Evolutionary conservation across 352 stramenopile genomes (phyloP).

Genomic region (Globisporangium spiculum): DNA sequence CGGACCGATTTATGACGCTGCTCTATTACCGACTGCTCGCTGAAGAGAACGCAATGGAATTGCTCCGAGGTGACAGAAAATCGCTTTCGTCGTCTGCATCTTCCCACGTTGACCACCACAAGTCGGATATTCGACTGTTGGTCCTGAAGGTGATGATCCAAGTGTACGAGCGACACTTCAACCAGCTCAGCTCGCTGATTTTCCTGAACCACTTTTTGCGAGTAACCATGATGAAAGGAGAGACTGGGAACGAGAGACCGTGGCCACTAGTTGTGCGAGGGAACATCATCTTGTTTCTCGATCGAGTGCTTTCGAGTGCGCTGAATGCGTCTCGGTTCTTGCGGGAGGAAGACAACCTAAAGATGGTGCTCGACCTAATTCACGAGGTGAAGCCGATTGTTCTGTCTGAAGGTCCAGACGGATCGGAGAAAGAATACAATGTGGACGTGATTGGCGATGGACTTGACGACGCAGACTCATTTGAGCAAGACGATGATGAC

Average conservation of each 20-base stretch:
- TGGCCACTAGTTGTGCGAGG: constrained; percentile 79
- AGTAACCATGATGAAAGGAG: constrained; percentile 70
- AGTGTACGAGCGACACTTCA: constrained; percentile 79
- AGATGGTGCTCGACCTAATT: constrained; percentile 74
- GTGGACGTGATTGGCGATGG: constrained; percentile 51
- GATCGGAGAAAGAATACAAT: constrained; percentile 71
- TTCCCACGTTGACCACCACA: constrained; percentile 33
- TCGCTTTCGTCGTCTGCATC: constrained; percentile 30
- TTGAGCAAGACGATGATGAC: constrained; percentile 58
- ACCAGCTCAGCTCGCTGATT: constrained; percentile 65
- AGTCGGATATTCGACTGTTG: constrained; percentile 73
- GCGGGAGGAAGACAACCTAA: constrained; percentile 65
- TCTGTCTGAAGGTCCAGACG: constrained; percentile 55
- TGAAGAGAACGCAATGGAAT: constrained; percentile 42
- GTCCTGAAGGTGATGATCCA: constrained; percentile 89
- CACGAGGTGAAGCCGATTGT: constrained; percentile 78
- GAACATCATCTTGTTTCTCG: constrained; percentile 82
- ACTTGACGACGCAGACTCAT: constrained; percentile 39
- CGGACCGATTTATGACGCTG: constrained; percentile 83
- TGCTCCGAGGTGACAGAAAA: constrained; percentile 9
- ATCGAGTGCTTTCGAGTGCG: constrained; percentile 76
- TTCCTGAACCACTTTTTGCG: constrained; percentile 84
- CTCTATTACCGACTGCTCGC: constrained; percentile 82
- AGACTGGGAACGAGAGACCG: constrained; percentile 35
- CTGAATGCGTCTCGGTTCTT: constrained; percentile 80